A percentile compares a stretch with the other conserved stretches of the same genome.
phyloP scores from a whole-genome alignment of 1,139 yeast genomes.

The Magnusiomyces paraingens region DNA sequence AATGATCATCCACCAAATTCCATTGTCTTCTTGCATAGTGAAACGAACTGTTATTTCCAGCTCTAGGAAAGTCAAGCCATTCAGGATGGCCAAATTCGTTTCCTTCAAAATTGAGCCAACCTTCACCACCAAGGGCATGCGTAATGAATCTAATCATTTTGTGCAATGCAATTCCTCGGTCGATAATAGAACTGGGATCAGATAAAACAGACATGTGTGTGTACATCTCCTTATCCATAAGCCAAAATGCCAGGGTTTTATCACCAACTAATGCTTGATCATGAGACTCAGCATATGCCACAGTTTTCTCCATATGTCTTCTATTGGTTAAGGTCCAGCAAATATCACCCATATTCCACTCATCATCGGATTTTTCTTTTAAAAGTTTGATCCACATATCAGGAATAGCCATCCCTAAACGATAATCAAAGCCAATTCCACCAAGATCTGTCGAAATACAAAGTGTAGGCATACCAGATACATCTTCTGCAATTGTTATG shows the following conservation, averaged over 20 bases:
- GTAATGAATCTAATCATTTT: conserved; percentile 84
- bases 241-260: conserved; percentile 93
- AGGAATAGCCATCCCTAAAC: conserved; percentile 95
- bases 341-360: conserved; percentile 84
- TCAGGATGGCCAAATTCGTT: conserved; percentile 99
- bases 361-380: conserved; percentile 78
- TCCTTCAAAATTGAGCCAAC: conserved; percentile 92
- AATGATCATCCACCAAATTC: conserved; percentile 70
- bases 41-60: conserved; percentile 78
- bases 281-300: conserved; percentile 91
- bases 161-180: conserved; percentile 85
- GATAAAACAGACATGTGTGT: conserved; percentile 82
- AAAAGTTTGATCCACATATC: conserved; percentile 97
- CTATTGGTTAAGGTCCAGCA: conserved; percentile 81
- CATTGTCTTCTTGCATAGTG: conserved; percentile 95
- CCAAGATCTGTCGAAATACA: conserved; percentile 69
- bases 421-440: conserved; percentile 89
- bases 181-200: conserved; percentile 68
- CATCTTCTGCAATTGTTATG: conserved; percentile 91
- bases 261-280: conserved; percentile 98
- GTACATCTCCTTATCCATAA: conserved; percentile 98
- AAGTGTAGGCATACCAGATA: conserved; percentile 93
- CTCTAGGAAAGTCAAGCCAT: conserved; percentile 96
- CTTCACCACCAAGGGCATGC: conserved; percentile 90
- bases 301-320: conserved; percentile 82